Evolutionary conservation across 116 monocot species (phyloP), one percentile per base, ranked within the genome.

Genomic region (Thalassia testudinum): DNA sequence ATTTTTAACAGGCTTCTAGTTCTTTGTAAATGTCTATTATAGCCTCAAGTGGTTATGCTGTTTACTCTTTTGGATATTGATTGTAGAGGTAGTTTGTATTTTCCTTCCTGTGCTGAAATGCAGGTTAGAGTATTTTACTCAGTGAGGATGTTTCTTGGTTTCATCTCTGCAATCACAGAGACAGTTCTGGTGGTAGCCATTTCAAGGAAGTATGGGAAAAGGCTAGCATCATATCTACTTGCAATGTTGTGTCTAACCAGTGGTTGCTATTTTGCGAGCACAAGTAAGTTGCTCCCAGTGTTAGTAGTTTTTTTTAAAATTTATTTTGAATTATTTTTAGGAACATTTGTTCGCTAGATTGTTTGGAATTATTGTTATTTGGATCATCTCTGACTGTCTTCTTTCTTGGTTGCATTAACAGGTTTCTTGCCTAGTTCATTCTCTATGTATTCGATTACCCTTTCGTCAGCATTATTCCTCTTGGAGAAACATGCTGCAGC

Each of bases 191-290:
- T 92, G n/a, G 75, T 92, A 56, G 77, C 92, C 22, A 77, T 92
- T 66, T 80, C 92, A n/a, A 83, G 73, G 62, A 92, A 69, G 61
- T 92, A 75, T 68, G 92, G 92, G 19, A 87, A 80, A 45, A 77
- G 87, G 57, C 57, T 92, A 27, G 92, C 77, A 54, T 62, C 58
- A 45, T 97, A 97, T 60, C 26, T 82, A 55, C 81, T 97, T 63
- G 97, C 89, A 63, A 72, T 97, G 89, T 60, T 97, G 43, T 97
- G 82, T 65, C 62, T 89, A 61, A 82, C 97, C 27, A 97, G 97
- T 71, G 97, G 97, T 53, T 89, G 89, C 56, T 97, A 85, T 79
- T 97, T 92, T 75, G 86, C 92, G 10, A 92, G 92, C 45, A 92
- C 87, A 73, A 92, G 92, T 92, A 69, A 70, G 59, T 69, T 45